Base-by-base conservation (phyloP, 2,329 filamentous ascomycete species). In the Domatiomyces globalis region DNA sequence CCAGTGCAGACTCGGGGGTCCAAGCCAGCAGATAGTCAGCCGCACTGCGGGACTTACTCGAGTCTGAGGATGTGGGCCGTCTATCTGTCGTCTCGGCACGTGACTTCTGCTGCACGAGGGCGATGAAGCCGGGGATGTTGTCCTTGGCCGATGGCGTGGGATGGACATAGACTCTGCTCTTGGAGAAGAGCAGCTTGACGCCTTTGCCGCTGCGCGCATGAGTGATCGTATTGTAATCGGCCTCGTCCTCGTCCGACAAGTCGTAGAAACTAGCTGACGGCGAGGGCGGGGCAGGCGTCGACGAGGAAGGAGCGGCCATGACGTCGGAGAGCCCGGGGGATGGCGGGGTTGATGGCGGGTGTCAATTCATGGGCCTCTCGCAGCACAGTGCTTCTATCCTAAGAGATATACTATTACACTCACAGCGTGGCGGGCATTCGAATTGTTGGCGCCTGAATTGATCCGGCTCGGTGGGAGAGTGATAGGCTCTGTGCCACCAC, bases 151-250 rank as follows among this genome's bases (percentile, higher is more conserved):
- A 94, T 0, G 90, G 85, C 0, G 88, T 88, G 1, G 92, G 92
- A 67, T 98, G 92, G 44, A 98, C 83, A 65, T 96, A 98, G 66
- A 98, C 92, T 77, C 96, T 98, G 83, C 88, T 95, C 72, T 98
- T 98, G 18, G 88, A 90, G 63, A 85, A 95, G 12, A 98, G 74
- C 29, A 98, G 74, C 70, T 96, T 98, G 45, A 98, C 92, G 1
- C 90, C 92, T 58, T 80, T 80, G 0, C 85, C 84, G 2, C 80
- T 81, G 59, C 78, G 79, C 3, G 80, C 79, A 63, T 94, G 86
- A 4, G 87, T 84, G 63, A 98, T 87, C 17, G 88, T 96, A 66
- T 94, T 86, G 71, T 98, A 98, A 45, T 86, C 92, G 60, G 84
- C 85, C 69, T 96, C 92, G 57, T 95, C 89, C 63, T 95, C 88